phyloP scores from a whole-genome alignment of 108 stramenopile species.

The Fistulifera pelliculosa region DNA sequence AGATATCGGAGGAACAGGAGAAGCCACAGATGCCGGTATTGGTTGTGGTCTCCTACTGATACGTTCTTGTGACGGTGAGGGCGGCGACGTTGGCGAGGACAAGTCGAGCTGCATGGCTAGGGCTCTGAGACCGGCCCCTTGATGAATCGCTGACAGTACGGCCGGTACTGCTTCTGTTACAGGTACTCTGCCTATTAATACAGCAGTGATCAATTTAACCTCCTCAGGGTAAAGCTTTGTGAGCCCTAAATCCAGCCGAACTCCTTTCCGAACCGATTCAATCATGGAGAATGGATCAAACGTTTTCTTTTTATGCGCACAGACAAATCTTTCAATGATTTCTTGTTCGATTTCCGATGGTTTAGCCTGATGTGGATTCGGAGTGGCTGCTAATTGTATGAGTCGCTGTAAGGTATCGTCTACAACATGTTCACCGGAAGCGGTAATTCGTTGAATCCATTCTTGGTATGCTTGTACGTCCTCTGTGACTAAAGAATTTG shows the following conservation, averaged over 20 bases:
- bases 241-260: slow-evolving; percentile 63
- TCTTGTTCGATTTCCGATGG: slow-evolving; percentile 25
- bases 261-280: slow-evolving; percentile 51
- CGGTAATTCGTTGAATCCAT: slow-evolving; percentile 20
- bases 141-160: slow-evolving; percentile 49
- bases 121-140: slow-evolving; percentile 30
- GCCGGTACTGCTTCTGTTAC: slow-evolving; percentile 47
- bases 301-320: slow-evolving; percentile 28
- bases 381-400: slow-evolving; percentile 27
- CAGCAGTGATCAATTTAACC: slow-evolving; percentile 52
- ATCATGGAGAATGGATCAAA: slow-evolving; percentile 58
- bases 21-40: not conserved
- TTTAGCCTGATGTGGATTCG: slow-evolving; percentile 9
- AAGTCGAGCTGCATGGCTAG: slow-evolving; percentile 13
- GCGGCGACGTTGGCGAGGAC: not conserved
- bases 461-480: slow-evolving; percentile 50
- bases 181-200: slow-evolving; percentile 54
- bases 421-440: not conserved
- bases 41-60: not conserved
- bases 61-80: not conserved
- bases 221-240: slow-evolving; percentile 43
- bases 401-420: slow-evolving; percentile 17
- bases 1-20: slow-evolving; percentile 41
- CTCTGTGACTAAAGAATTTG: slow-evolving; percentile 5
- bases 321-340: slow-evolving; percentile 22